Conservation (phyloP, 352 stramenopile genomes). For the Hyaloperonospora arabidopsidis region DNA sequence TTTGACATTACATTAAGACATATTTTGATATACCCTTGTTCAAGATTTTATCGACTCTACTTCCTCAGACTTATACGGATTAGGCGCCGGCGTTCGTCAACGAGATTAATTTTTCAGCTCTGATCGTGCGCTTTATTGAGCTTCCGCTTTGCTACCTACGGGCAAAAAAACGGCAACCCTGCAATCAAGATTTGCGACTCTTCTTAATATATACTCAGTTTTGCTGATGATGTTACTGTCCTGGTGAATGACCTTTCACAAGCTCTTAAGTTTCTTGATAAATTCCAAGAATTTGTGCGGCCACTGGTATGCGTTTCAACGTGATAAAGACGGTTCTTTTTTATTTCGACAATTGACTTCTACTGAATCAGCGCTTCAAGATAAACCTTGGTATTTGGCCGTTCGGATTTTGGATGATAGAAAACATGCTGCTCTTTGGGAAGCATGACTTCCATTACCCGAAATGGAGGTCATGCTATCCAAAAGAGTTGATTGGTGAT, state of each 20-base stretch:
- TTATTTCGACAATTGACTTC: background rate
- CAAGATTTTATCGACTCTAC: background rate
- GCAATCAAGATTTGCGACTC: background rate
- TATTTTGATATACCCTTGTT: background rate
- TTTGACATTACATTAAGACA: background rate
- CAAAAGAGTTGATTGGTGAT: too few relatives aligned
- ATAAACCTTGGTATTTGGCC: background rate
- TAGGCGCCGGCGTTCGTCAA: background rate
- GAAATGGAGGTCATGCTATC: too few relatives aligned
- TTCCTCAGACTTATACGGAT: background rate
- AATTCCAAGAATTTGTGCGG: background rate
- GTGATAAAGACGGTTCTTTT: background rate
- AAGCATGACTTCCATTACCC: too few relatives aligned
- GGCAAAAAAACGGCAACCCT: background rate
- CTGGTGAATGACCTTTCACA: background rate
- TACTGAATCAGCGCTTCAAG: background rate
- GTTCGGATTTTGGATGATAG: background rate
- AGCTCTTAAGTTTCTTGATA: background rate
- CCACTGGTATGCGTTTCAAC: background rate
- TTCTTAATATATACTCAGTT: background rate
- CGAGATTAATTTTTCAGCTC: background rate
- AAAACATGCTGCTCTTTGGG: background rate
- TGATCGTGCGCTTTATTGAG: background rate
- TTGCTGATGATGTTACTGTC: background rate
- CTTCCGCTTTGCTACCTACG: background rate